These are phyloP conservation scores for Chrysanthemum seticuspe DNA, from an alignment of 129 eudicot genomes.

Conservation along the genomic window DNA sequence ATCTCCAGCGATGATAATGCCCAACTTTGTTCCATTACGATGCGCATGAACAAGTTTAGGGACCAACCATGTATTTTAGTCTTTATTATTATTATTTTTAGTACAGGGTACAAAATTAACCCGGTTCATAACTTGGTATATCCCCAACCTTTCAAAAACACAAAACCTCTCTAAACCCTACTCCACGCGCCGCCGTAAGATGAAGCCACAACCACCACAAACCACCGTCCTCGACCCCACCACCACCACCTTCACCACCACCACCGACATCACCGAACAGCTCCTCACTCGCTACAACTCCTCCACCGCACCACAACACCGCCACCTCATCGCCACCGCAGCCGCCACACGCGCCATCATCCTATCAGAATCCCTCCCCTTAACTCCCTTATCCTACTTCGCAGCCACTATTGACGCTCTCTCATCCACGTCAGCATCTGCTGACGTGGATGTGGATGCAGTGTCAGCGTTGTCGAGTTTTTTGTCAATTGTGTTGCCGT, in stretches of 20 bases:
- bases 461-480: slow-evolving; percentile 73
- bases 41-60: too few relatives aligned
- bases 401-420: slow-evolving; percentile 74
- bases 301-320: slow-evolving; percentile 91
- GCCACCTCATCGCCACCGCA: slow-evolving; percentile 92
- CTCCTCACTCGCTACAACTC: slow-evolving; percentile 30
- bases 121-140: too few relatives aligned
- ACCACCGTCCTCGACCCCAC: slow-evolving; percentile 6
- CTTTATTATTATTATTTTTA: too few relatives aligned
- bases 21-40: too few relatives aligned
- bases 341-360: slow-evolving; percentile 88
- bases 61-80: too few relatives aligned
- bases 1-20: too few relatives aligned
- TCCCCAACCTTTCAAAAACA: not conserved
- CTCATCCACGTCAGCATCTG: slow-evolving; percentile 37
- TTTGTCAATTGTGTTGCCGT: slow-evolving; percentile 69
- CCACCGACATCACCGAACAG: slow-evolving; percentile 12
- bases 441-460: slow-evolving; percentile 50
- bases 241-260: slow-evolving; percentile 18
- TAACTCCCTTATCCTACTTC: slow-evolving; percentile 83
- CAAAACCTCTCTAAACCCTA: slow-evolving; percentile 37
- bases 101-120: too few relatives aligned
- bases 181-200: not conserved
- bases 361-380: slow-evolving; percentile 56
- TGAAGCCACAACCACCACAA: slow-evolving; percentile 26